Evolutionary conservation across 129 eudicot genomes (phyloP).

Genomic region (Glebionis coronaria): DNA sequence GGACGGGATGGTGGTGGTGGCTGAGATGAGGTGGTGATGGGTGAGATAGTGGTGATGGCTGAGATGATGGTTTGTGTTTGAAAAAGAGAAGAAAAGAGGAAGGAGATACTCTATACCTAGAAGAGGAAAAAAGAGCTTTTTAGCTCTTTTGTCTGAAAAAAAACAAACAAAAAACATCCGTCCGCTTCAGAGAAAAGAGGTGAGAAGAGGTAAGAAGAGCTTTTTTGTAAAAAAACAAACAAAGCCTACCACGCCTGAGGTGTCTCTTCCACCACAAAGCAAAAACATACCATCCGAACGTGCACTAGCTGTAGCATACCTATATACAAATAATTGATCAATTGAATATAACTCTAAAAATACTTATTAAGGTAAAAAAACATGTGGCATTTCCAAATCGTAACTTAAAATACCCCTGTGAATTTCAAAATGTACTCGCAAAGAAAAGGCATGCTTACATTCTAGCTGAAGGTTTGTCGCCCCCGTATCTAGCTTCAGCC

Average conservation of each 20-base stretch:
- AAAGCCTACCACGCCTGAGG: slow-evolving; percentile 86
- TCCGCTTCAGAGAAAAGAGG: too few relatives aligned
- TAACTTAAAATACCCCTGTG: slow-evolving; percentile 10
- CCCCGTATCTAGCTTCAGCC: slow-evolving; percentile 88
- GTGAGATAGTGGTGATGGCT: too few relatives aligned
- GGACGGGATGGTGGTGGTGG: too few relatives aligned
- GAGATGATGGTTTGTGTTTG: too few relatives aligned
- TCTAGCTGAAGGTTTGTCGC: slow-evolving; percentile 97
- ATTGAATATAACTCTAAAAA: not conserved
- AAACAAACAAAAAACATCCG: too few relatives aligned
- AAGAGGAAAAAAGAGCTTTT: too few relatives aligned
- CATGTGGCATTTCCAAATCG: not conserved
- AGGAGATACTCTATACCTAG: too few relatives aligned
- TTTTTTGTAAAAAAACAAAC: too few relatives aligned
- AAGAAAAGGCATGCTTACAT: slow-evolving; percentile 55
- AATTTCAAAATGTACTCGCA: slow-evolving; percentile 20
- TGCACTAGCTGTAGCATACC: slow-evolving; percentile 98
- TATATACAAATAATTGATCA: slow-evolving; percentile 15
- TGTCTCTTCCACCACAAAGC: slow-evolving; percentile 98
- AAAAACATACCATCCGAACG: slow-evolving; percentile 97
- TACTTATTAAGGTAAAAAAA: not conserved
- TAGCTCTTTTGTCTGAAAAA: too few relatives aligned
- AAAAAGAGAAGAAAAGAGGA: too few relatives aligned
- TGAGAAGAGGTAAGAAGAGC: too few relatives aligned
- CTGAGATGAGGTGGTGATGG: too few relatives aligned